Evolutionary conservation across 768 basidiomycete species (phyloP).

Genomic region (Mycena leptocephala): DNA sequence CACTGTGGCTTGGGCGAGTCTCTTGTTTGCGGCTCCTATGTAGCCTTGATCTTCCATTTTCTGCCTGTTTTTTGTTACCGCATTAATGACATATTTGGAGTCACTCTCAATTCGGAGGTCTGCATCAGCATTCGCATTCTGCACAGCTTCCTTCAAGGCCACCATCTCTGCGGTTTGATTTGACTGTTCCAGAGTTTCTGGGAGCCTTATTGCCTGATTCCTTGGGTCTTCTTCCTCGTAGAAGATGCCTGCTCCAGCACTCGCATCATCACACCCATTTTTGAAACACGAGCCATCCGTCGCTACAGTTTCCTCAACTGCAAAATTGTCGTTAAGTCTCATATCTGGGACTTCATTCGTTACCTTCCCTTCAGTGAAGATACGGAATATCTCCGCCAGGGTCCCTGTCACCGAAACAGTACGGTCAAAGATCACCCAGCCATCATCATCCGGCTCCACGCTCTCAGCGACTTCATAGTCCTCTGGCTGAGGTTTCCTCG

Average conservation of each 20-base stretch:
- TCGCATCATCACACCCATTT: conserved; percentile 35
- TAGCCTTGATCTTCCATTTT: conserved; percentile 47
- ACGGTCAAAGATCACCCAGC: background rate
- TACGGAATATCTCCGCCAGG: conserved; percentile 21
- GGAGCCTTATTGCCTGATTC: conserved; percentile 32
- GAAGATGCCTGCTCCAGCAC: conserved; percentile 40
- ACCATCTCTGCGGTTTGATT: conserved; percentile 41
- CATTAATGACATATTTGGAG: conserved; percentile 37
- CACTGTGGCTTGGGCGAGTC: background rate
- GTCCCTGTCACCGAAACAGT: background rate
- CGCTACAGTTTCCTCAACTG: background rate
- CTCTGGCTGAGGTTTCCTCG: background rate
- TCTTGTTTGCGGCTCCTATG: background rate
- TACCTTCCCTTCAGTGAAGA: conserved; percentile 21
- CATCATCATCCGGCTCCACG: background rate
- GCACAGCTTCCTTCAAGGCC: conserved; percentile 19
- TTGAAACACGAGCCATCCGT: conserved; percentile 46
- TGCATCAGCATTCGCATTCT: background rate
- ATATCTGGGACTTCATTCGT: background rate
- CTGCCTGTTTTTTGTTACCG: conserved; percentile 35
- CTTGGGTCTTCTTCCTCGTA: conserved; percentile 26
- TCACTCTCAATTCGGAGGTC: conserved; percentile 33
- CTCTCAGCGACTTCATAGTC: conserved; percentile 11
- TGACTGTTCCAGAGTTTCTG: conserved; percentile 28
- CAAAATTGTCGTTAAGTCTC: background rate